Evolutionary conservation across 768 basidiomycete species (phyloP).

Genomic region (Phylloporus sp.): DNA sequence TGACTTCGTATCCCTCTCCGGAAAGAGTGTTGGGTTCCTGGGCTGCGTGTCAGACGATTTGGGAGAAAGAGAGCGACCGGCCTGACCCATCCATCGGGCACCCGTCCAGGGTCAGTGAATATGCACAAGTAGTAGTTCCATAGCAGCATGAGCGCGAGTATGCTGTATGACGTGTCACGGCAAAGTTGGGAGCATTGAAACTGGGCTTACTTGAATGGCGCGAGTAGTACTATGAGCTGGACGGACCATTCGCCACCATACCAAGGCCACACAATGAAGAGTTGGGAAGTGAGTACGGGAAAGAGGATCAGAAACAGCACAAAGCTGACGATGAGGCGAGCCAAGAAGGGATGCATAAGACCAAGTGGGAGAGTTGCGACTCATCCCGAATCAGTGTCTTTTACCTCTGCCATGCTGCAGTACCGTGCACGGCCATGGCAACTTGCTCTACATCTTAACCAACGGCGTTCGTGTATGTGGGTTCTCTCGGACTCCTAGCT

Average conservation of each 20-base stretch:
- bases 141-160: constrained; percentile 70
- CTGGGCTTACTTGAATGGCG: constrained; percentile 82
- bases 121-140: constrained; percentile 91
- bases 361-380: constrained; percentile 21
- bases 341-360: constrained; percentile 50
- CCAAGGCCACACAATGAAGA: constrained; percentile 92
- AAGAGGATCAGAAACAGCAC: constrained; percentile 77
- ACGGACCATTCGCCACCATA: constrained; percentile 73
- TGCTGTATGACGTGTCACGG: constrained; percentile 37
- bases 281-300: constrained; percentile 85
- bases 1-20: constrained; percentile 81
- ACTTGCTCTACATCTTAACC: constrained; percentile 8
- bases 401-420: constrained; percentile 17
- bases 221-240: constrained; percentile 69
- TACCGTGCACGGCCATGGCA: constrained; percentile 7
- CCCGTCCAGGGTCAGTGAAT: constrained; percentile 76
- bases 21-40: constrained; percentile 67
- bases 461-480: neutral
- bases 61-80: neutral
- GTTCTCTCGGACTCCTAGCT: neutral
- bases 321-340: constrained; percentile 61
- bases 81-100: constrained; percentile 76
- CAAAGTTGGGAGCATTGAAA: constrained; percentile 3
- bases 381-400: constrained; percentile 5
- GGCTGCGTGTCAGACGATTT: constrained; percentile 4